phyloP scores from a whole-genome alignment of 441 rosid species.

The Erodium chrysanthum region DNA sequence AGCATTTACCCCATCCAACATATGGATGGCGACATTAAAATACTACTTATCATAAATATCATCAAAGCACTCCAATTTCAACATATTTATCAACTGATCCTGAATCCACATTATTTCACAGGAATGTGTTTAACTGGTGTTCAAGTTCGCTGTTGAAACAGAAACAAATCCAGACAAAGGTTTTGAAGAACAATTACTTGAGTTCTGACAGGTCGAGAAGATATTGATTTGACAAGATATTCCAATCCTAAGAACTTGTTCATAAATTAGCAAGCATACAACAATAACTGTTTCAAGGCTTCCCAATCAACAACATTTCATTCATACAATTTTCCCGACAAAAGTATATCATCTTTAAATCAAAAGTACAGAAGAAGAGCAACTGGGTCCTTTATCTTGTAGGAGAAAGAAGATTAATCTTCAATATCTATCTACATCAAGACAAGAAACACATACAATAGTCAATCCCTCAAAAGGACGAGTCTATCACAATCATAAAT shows the following conservation, averaged over 20 bases:
- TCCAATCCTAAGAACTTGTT: background rate
- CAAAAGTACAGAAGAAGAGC: background rate
- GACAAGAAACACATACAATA: constrained; percentile 3
- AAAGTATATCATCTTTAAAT: background rate
- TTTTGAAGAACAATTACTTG: too few species aligned
- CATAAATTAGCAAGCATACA: background rate
- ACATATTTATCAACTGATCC: too few species aligned
- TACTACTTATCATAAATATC: too few species aligned
- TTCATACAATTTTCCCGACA: background rate
- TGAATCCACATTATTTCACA: too few species aligned
- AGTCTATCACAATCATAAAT: background rate
- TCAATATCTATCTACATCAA: background rate
- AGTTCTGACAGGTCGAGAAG: background rate
- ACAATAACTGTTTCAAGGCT: background rate
- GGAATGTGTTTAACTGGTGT: too few species aligned
- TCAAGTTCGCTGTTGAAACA: background rate
- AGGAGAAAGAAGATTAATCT: constrained; percentile 4
- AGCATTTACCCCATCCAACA: too few species aligned
- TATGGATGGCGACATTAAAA: too few species aligned
- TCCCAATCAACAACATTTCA: background rate
- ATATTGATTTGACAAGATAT: background rate
- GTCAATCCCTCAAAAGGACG: constrained; percentile 1
- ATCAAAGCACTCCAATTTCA: too few species aligned
- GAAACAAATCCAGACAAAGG: background rate
- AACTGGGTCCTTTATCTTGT: background rate